Base-by-base conservation (phyloP, 495 filamentous ascomycete genomes). In the Tuber calosporum region DNA sequence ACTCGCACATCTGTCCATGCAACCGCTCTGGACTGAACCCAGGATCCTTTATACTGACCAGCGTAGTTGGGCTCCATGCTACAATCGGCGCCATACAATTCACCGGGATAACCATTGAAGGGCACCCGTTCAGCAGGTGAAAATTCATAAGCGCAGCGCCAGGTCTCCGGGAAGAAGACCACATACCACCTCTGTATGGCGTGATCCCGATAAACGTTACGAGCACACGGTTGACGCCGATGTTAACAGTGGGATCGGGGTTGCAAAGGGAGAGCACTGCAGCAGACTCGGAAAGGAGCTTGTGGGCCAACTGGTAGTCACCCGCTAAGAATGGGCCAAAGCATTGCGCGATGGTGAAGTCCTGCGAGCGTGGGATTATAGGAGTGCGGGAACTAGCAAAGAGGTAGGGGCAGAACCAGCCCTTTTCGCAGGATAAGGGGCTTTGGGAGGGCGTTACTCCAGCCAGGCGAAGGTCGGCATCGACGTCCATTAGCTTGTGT, bases 401-500 rank as follows among this genome's bases (percentile, higher is more conserved):
- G 41, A 84, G 79, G 73, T 84, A 84, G 22, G 83, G 83, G 71
- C 81, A 81, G 69, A 84, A 84, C 83, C 83, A 84, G 45, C 83
- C 83, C 71, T 84, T 84, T 41, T 82, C 82, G 72, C 80, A 84
- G 13, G 75, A 80, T 62, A 81, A 68, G 11, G 69, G 0, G 77
- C 79, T 75, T 45, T 53, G 38, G 0, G 80, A 68, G 15, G 83
- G 83, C 68, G 77, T 79, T 7, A 79, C 79, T 11, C 73, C 74
- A 40, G 38, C 45, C 22, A 75, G 43, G 1, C 67, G 74, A 34
- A 84, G 53, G 69, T 84, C 82, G 26, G 83, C 82, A 67, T 84
- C 81, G 7, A 83, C 82, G 40, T 82, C 82, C 83, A 84, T 84
- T 66, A 84, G 80, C 30, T 84, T 84, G 75, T 84, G 83, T 68